A percentile compares a stretch with the other conserved stretches of the same genome.
phyloP scores from a whole-genome alignment of 2,329 filamentous ascomycete genomes.

The Exophiala dermatitidis region DNA sequence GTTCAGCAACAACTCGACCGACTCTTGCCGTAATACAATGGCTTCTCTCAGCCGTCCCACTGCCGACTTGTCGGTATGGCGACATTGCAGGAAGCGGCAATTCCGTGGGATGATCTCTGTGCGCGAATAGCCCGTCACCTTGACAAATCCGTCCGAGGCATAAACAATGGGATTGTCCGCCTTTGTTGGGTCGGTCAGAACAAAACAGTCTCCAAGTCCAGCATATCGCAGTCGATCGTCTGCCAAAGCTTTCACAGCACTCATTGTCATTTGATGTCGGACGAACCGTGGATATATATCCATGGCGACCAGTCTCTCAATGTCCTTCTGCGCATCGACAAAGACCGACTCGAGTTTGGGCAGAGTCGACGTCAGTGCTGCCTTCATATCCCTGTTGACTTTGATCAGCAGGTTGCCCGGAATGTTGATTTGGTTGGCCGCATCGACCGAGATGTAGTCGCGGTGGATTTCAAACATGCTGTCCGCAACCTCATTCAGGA shows the following conservation, averaged over 20 bases:
- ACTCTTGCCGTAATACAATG: constrained; percentile 40
- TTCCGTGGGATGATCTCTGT: constrained; percentile 45
- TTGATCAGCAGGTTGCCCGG: constrained; percentile 37
- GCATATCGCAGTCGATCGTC: constrained; percentile 38
- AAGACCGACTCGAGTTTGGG: constrained; percentile 44
- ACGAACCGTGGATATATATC: constrained; percentile 50
- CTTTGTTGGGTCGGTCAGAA: constrained; percentile 47
- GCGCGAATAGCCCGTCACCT: constrained; percentile 46
- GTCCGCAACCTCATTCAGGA: constrained; percentile 41
- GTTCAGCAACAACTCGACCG: constrained; percentile 47
- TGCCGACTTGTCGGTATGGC: constrained; percentile 40
- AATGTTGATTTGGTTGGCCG: constrained; percentile 38
- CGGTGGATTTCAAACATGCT: constrained; percentile 43
- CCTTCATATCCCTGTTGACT: constrained; percentile 44
- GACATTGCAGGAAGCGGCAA: constrained; percentile 46
- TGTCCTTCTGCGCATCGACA: constrained; percentile 37
- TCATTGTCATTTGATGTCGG: constrained; percentile 45
- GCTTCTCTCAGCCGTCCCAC: constrained; percentile 39
- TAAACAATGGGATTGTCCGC: constrained; percentile 47
- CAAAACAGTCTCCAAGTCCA: constrained; percentile 54
- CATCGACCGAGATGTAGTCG: constrained; percentile 36
- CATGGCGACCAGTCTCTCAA: constrained; percentile 41
- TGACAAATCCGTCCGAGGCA: constrained; percentile 47
- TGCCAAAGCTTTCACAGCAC: constrained; percentile 42
- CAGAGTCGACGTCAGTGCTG: constrained; percentile 40